Conservation (phyloP, 768 basidiomycete genomes). For the Leucosporidium yakuticum region DNA sequence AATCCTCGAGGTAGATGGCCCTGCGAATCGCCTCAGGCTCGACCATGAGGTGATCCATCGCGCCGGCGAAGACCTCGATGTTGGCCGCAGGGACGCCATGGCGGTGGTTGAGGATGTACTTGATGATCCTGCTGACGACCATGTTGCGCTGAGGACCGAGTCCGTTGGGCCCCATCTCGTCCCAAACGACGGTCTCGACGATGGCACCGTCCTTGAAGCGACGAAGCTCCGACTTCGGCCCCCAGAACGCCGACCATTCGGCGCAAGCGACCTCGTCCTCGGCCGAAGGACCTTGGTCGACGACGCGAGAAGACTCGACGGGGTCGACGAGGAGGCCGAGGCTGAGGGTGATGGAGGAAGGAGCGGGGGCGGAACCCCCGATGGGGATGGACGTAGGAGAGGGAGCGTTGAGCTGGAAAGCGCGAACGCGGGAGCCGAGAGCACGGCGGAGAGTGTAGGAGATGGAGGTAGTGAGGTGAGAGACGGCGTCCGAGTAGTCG, state of each 20-base stretch:
- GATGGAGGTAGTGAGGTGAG: slow-evolving; percentile 37
- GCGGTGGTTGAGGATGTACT: slow-evolving; percentile 67
- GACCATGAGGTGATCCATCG: slow-evolving; percentile 40
- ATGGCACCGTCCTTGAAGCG: slow-evolving; percentile 96
- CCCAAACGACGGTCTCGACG: slow-evolving; percentile 93
- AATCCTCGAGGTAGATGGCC: slow-evolving; percentile 41
- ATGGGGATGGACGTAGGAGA: neutral
- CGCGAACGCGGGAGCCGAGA: slow-evolving; percentile 65
- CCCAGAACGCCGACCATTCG: slow-evolving; percentile 82
- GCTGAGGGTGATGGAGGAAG: slow-evolving; percentile 49
- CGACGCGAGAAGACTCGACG: slow-evolving; percentile 68
- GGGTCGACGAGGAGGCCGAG: slow-evolving; percentile 73
- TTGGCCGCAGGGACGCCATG: slow-evolving; percentile 53
- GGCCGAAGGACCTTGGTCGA: slow-evolving; percentile 84
- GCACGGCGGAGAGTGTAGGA: slow-evolving; percentile 51
- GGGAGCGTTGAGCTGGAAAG: slow-evolving; percentile 51
- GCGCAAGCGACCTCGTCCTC: slow-evolving; percentile 52
- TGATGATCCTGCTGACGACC: slow-evolving; percentile 68
- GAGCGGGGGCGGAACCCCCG: slow-evolving; percentile 40
- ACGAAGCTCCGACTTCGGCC: slow-evolving; percentile 79
- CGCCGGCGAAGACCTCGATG: slow-evolving; percentile 48
- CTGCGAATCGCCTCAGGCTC: slow-evolving; percentile 43
- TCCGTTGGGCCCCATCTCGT: slow-evolving; percentile 41
- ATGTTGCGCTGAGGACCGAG: slow-evolving; percentile 63
- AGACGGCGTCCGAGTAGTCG: slow-evolving; percentile 23